Conservation (phyloP, 2,329 filamentous ascomycete genomes). For the Microsporum canis region DNA sequence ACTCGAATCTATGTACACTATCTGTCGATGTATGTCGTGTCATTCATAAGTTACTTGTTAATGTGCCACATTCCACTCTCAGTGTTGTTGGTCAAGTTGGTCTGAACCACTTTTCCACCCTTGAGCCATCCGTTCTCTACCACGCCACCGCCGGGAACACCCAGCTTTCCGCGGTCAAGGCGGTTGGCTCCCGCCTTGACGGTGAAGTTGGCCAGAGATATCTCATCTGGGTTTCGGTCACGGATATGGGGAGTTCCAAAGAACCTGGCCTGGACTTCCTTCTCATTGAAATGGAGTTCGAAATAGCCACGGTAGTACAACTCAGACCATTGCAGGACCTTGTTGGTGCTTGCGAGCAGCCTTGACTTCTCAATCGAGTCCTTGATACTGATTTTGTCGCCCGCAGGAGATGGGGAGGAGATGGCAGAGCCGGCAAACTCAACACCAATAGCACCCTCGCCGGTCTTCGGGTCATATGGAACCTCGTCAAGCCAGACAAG, state of each 20-base stretch:
- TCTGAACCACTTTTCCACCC: conserved; percentile 22
- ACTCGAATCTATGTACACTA: neutral
- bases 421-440: conserved; percentile 59
- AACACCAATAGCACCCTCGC: conserved; percentile 47
- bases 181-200: conserved; percentile 52
- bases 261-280: conserved; percentile 51
- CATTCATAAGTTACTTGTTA: neutral
- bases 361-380: conserved; percentile 40
- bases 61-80: conserved; percentile 21
- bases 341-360: conserved; percentile 42
- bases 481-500: conserved; percentile 46
- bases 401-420: conserved; percentile 47
- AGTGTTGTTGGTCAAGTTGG: conserved; percentile 27
- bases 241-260: conserved; percentile 35
- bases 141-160: conserved; percentile 31
- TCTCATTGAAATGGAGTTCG: conserved; percentile 47
- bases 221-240: conserved; percentile 6
- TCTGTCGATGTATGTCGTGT: neutral
- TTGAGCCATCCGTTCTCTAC: conserved; percentile 34
- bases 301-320: conserved; percentile 65
- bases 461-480: conserved; percentile 44
- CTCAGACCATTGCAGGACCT: conserved; percentile 61
- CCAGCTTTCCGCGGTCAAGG: conserved; percentile 35
- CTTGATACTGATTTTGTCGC: conserved; percentile 46
- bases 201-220: conserved; percentile 29